A percentile compares a stretch with the other conserved stretches of the same genome.
These are phyloP conservation scores for Rhodotorula toruloides DNA, from an alignment of 768 basidiomycete species.

Conservation along the genomic window DNA sequence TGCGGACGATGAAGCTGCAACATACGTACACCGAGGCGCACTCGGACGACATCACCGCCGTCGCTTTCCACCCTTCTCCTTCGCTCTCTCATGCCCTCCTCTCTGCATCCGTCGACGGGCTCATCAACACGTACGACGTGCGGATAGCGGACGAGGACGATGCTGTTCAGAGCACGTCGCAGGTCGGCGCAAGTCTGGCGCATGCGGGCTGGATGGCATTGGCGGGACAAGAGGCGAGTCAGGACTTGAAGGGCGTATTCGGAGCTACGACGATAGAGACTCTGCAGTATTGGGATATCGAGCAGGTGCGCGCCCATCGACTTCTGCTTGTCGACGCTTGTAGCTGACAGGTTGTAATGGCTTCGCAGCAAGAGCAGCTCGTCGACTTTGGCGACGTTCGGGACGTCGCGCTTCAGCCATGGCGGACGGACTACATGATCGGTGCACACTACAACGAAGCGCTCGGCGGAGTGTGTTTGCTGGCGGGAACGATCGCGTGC, in stretches of 20 bases:
- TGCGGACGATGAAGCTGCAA: conserved; percentile 29
- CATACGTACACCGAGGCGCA: conserved; percentile 41
- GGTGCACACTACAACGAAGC: conserved; percentile 30
- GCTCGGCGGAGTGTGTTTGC: conserved; percentile 32
- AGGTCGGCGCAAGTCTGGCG: conserved; percentile 37
- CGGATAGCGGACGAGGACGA: conserved; percentile 43
- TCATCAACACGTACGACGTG: conserved; percentile 40
- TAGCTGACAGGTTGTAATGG: not conserved
- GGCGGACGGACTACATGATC: conserved; percentile 42
- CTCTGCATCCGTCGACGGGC: conserved; percentile 40
- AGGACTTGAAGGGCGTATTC: conserved; percentile 31
- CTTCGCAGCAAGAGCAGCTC: conserved; percentile 29
- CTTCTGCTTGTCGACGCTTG: not conserved
- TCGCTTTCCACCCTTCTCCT: conserved; percentile 42
- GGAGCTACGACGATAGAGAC: conserved; percentile 42
- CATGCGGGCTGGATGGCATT: conserved; percentile 39
- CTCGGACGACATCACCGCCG: conserved; percentile 41
- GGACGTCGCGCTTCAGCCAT: conserved; percentile 37
- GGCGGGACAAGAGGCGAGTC: not conserved
- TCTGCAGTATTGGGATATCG: conserved; percentile 36
- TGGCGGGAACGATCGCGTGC: conserved; percentile 36
- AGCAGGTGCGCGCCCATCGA: conserved; percentile 29
- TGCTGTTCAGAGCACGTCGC: conserved; percentile 38
- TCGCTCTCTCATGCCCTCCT: conserved; percentile 38
- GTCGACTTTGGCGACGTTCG: conserved; percentile 40